A percentile compares a stretch with the other conserved stretches of the same genome.
These are phyloP conservation scores for Metarhizium album DNA, from an alignment of 2,329 filamentous ascomycete species.

Conservation along the genomic window DNA sequence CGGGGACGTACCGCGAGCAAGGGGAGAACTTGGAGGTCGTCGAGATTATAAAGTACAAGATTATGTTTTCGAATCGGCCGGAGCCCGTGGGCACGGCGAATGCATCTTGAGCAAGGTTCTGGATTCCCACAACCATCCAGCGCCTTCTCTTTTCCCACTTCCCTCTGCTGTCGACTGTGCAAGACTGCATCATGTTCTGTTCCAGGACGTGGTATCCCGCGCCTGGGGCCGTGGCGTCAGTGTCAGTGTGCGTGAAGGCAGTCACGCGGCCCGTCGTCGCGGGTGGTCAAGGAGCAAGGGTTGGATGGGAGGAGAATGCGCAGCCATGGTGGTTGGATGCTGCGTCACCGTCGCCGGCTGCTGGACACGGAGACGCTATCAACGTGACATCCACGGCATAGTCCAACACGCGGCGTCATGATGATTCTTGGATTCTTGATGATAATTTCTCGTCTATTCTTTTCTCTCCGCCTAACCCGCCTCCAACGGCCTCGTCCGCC, in stretches of 20 bases:
- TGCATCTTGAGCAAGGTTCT: neutral
- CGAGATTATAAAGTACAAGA: conserved; percentile 78
- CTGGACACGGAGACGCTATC: neutral
- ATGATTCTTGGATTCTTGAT: conserved; percentile 4
- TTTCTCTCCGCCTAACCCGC: neutral
- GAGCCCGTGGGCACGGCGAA: conserved; percentile 62
- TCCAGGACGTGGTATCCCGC: too few relatives aligned
- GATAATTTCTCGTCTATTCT: neutral
- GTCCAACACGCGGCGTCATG: neutral
- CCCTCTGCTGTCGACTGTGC: too few relatives aligned
- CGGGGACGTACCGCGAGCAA: conserved; percentile 26
- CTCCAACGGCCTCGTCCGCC: conserved; percentile 52
- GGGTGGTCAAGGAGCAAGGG: too few relatives aligned
- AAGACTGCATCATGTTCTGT: too few relatives aligned
- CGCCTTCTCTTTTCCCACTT: neutral
- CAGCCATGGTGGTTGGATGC: too few relatives aligned
- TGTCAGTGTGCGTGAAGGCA: conserved; percentile 8
- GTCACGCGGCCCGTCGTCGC: conserved; percentile 7
- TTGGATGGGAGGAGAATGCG: too few relatives aligned
- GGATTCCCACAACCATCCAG: neutral
- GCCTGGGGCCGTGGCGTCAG: too few relatives aligned
- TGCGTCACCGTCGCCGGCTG: too few relatives aligned
- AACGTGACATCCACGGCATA: neutral
- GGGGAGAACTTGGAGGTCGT: conserved; percentile 62
- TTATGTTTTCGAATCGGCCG: conserved; percentile 73